Evolutionary conservation across 768 basidiomycete genomes (phyloP).

Genomic region (Leccinellum luteum): DNA sequence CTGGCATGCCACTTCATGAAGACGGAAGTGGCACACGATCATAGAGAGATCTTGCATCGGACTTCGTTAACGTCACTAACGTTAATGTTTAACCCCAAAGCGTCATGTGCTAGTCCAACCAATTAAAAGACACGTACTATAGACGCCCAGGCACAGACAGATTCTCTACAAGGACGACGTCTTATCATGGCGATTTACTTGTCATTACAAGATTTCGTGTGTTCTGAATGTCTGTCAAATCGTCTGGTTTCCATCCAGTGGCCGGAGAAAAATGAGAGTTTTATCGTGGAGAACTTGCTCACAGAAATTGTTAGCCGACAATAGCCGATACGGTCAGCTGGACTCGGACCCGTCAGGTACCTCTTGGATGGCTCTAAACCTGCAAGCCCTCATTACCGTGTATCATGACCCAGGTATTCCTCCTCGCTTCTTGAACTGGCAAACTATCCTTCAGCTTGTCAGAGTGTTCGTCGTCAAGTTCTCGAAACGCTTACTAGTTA

Average conservation of each 20-base stretch:
- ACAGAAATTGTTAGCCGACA: neutral
- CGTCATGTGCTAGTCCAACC: too few species aligned
- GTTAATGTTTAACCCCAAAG: neutral
- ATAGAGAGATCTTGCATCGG: neutral
- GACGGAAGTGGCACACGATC: neutral
- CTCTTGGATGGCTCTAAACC: too few species aligned
- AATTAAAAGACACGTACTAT: neutral
- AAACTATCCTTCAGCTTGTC: too few species aligned
- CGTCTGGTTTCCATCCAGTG: neutral
- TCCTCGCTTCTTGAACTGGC: too few species aligned
- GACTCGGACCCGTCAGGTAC: too few species aligned
- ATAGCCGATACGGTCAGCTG: neutral
- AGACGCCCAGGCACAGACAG: neutral
- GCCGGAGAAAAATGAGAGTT: neutral
- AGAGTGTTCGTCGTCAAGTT: too few species aligned
- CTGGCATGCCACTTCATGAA: neutral
- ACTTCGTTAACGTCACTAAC: neutral
- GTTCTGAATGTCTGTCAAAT: neutral
- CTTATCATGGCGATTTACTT: too few species aligned
- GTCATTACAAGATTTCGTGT: neutral
- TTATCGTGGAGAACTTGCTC: neutral
- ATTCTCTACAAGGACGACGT: too few species aligned
- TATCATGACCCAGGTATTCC: too few species aligned
- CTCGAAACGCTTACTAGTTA: too few species aligned
- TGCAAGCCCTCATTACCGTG: too few species aligned